phyloP scores from a whole-genome alignment of 2,329 filamentous ascomycete species.

The Coniella vitis region DNA sequence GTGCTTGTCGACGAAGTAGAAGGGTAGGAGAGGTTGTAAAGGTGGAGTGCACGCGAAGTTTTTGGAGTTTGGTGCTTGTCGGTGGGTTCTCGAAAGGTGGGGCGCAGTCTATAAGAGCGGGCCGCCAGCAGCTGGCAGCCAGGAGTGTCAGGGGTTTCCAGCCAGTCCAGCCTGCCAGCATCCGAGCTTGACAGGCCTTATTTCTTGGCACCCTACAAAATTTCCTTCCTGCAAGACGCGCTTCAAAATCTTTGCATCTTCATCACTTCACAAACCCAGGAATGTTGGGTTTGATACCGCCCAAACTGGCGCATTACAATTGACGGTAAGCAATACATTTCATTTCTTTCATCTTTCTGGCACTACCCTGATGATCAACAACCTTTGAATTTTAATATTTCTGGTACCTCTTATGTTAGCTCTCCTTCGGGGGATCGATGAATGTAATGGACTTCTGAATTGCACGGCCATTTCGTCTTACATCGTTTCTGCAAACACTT shows the following conservation, averaged over 20 bases:
- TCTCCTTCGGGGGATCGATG: slow-evolving; percentile 54
- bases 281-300: not conserved
- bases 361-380: slow-evolving; percentile 63
- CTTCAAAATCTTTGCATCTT: not conserved
- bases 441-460: slow-evolving; percentile 86
- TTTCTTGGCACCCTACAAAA: not conserved
- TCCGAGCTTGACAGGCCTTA: not conserved
- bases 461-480: slow-evolving; percentile 17
- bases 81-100: not conserved
- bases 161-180: no score
- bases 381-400: slow-evolving; percentile 57
- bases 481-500: not conserved
- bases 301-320: not conserved
- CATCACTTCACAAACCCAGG: not conserved
- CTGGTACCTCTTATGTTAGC: slow-evolving; percentile 99
- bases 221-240: not conserved
- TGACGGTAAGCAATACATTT: slow-evolving; percentile 28
- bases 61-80: slow-evolving; percentile 7
- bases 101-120: not conserved
- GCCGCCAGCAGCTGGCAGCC: not conserved
- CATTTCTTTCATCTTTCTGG: slow-evolving; percentile 14
- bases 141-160: no score
- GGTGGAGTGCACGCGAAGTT: slow-evolving; percentile 9
- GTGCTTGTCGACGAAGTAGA: slow-evolving; percentile 19
- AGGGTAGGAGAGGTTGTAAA: slow-evolving; percentile 14